Percentiles rank a stretch among this genome's conserved stretches.
These are phyloP conservation scores for Aspergillus costaricaensis DNA, from an alignment of 2,329 filamentous ascomycete genomes.

Conservation along the genomic window DNA sequence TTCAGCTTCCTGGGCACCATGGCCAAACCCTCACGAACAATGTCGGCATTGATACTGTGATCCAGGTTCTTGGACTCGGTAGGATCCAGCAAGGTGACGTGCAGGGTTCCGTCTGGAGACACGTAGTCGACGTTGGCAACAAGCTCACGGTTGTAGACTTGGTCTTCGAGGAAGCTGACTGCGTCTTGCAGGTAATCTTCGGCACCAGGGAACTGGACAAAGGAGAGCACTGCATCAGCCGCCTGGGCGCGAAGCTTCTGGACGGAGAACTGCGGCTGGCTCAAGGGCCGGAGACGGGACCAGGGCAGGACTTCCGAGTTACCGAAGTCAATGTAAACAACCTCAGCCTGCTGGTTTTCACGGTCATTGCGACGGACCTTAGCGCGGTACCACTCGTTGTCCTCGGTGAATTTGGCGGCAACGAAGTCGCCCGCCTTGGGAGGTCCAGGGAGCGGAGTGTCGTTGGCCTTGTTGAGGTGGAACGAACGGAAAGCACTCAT, in stretches of 20 bases:
- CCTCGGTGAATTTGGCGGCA: conserved; percentile 84
- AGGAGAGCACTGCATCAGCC: conserved; percentile 79
- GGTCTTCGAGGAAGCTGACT: conserved; percentile 70
- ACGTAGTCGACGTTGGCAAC: conserved; percentile 90
- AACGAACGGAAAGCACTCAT: conserved; percentile 92
- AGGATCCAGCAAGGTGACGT: conserved; percentile 85
- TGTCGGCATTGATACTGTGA: conserved; percentile 85
- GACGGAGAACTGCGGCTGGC: conserved; percentile 73
- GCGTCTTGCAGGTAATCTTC: conserved; percentile 83
- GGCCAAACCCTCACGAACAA: conserved; percentile 78
- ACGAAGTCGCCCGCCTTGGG: conserved; percentile 93
- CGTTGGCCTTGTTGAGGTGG: conserved; percentile 82
- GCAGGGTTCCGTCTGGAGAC: conserved; percentile 76
- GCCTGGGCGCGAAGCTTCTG: conserved; percentile 87
- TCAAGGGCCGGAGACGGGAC: conserved; percentile 78
- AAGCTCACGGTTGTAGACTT: conserved; percentile 73
- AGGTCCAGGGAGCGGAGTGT: conserved; percentile 67
- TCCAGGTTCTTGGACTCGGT: conserved; percentile 63
- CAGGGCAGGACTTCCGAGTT: conserved; percentile 89
- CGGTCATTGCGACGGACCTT: conserved; percentile 91
- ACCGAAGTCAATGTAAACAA: conserved; percentile 94
- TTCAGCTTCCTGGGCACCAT: conserved; percentile 93
- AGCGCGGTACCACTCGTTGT: conserved; percentile 93
- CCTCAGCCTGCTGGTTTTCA: conserved; percentile 81
- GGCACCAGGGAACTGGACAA: conserved; percentile 81